phyloP scores from a whole-genome alignment of 2,329 filamentous ascomycete genomes.

The Byssochlamys sp. region DNA sequence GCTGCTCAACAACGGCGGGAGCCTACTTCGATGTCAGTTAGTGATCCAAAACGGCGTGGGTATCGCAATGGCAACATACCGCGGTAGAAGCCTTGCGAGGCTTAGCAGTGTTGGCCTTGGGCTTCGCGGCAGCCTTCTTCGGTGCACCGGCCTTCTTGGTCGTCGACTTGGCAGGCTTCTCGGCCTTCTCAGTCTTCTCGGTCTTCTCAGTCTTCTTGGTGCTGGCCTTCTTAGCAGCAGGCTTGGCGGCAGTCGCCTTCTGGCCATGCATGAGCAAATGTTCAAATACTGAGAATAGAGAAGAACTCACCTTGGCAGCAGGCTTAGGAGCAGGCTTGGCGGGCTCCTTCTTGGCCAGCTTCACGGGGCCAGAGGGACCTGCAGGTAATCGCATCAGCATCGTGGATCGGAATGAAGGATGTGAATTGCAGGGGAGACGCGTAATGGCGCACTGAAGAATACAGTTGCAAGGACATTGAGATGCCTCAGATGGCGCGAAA shows the following conservation, averaged over 20 bases:
- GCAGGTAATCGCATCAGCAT: constrained; percentile 19
- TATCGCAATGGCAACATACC: constrained; percentile 18
- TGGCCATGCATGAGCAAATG: constrained; percentile 36
- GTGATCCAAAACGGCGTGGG: neutral
- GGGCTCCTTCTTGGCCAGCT: constrained; percentile 72
- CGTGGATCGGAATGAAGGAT: neutral
- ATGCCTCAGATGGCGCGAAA: neutral
- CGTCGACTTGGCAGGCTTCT: constrained; percentile 35
- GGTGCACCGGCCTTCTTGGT: constrained; percentile 35
- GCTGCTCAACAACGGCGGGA: constrained; percentile 59
- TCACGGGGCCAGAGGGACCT: constrained; percentile 81
- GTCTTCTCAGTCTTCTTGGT: constrained; percentile 29
- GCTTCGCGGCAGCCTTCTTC: constrained; percentile 45
- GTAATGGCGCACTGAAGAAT: neutral
- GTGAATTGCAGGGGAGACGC: neutral
- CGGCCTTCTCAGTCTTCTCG: constrained; percentile 33
- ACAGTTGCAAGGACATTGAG: neutral
- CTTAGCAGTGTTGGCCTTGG: constrained; percentile 46
- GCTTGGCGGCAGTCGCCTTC: constrained; percentile 28
- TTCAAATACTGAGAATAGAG: neutral
- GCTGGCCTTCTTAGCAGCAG: constrained; percentile 6
- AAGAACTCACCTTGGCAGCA: constrained; percentile 25
- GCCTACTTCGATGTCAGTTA: constrained; percentile 37
- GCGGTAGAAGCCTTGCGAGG: constrained; percentile 43
- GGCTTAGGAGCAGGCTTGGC: constrained; percentile 37